These are phyloP conservation scores for Vigna nakashimae DNA, from an alignment of 306 rosid species.

Conservation along the genomic window DNA sequence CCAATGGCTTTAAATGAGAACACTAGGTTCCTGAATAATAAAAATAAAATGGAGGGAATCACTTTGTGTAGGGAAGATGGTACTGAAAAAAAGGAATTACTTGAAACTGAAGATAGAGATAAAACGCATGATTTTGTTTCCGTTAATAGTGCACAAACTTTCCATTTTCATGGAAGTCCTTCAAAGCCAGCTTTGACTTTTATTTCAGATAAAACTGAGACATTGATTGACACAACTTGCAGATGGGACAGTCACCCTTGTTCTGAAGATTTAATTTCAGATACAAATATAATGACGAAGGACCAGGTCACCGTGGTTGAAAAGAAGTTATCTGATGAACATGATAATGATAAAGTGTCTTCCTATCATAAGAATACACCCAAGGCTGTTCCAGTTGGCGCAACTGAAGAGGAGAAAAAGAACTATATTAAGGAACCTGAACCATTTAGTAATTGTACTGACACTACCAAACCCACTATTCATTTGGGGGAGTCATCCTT, in stretches of 20 bases:
- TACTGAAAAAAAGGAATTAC: slow-evolving; percentile 43
- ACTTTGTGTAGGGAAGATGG: slow-evolving; percentile 43
- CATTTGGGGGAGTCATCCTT: slow-evolving; percentile 45
- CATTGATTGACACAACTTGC: slow-evolving; percentile 36
- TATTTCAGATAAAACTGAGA: slow-evolving; percentile 25
- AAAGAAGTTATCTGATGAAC: slow-evolving; percentile 52
- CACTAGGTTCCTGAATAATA: slow-evolving; percentile 33
- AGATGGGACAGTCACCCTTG: slow-evolving; percentile 30
- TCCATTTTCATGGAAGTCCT: slow-evolving; percentile 43
- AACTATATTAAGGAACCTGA: slow-evolving; percentile 45
- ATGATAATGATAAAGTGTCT: slow-evolving; percentile 44
- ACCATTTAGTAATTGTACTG: slow-evolving; percentile 47
- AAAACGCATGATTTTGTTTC: slow-evolving; percentile 46
- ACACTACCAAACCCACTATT: slow-evolving; percentile 42
- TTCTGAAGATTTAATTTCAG: slow-evolving; percentile 51
- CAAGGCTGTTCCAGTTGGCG: slow-evolving; percentile 40
- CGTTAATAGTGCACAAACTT: slow-evolving; percentile 41
- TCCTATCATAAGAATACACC: slow-evolving; percentile 15
- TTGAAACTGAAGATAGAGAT: slow-evolving; percentile 48
- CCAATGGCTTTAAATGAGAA: slow-evolving; percentile 40
- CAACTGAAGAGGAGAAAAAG: slow-evolving; percentile 47
- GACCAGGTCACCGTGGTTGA: slow-evolving; percentile 47
- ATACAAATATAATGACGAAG: slow-evolving; percentile 47
- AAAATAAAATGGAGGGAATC: slow-evolving; percentile 32
- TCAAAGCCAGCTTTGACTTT: slow-evolving; percentile 43